Conservation (phyloP, 2,329 filamentous ascomycete genomes). For the Fusarium euwallaceae region DNA sequence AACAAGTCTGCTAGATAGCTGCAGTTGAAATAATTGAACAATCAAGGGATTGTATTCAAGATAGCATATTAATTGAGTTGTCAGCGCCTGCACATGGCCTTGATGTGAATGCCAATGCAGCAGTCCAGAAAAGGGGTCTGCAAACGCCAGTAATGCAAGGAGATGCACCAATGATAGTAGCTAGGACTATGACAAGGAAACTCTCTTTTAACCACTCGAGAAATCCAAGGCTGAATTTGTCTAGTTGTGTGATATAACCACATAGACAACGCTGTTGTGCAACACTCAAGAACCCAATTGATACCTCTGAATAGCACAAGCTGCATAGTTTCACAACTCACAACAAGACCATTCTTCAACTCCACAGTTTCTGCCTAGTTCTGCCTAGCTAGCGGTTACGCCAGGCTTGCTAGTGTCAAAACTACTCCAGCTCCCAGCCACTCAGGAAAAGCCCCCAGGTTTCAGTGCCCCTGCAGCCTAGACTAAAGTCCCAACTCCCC, state of each 20-base stretch:
- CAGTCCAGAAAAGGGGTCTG: neutral
- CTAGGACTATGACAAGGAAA: neutral
- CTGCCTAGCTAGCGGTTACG: constrained; percentile 10
- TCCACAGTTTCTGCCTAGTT: constrained; percentile 9
- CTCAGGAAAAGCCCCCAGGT: constrained; percentile 25
- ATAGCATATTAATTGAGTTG: neutral
- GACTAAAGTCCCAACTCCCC: constrained; percentile 23
- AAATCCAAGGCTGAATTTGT: neutral
- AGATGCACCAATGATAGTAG: neutral
- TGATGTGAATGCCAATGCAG: neutral
- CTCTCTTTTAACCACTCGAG: neutral
- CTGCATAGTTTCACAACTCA: neutral
- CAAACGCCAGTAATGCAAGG: neutral
- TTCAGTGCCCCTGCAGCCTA: constrained; percentile 17
- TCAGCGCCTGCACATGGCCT: neutral
- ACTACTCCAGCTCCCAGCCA: constrained; percentile 33
- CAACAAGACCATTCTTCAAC: neutral
- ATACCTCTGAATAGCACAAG: neutral
- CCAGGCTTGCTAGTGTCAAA: constrained; percentile 29
- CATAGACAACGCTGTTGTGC: neutral
- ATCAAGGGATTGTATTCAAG: neutral
- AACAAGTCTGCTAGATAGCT: neutral
- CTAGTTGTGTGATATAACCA: neutral
- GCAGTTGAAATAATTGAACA: neutral
- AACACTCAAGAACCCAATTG: neutral